phyloP scores from a whole-genome alignment of 306 rosid genomes.

The Hylodesmum podocarpum region DNA sequence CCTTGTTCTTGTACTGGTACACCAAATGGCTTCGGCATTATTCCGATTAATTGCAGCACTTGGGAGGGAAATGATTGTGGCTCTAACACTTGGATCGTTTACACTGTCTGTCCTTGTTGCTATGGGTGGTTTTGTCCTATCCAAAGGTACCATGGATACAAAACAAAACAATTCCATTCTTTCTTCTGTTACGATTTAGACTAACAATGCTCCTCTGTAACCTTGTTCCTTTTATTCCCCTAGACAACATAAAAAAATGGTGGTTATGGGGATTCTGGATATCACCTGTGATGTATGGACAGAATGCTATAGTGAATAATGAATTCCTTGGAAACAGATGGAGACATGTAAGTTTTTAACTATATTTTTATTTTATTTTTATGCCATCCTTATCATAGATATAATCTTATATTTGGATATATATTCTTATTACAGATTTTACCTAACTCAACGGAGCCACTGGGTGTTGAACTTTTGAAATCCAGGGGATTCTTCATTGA shows the following conservation, averaged over 20 bases:
- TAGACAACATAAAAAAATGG: conserved; percentile 45
- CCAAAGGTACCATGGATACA: conserved; percentile 52
- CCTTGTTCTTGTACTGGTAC: conserved; percentile 47
- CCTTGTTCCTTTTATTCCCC: conserved; percentile 8
- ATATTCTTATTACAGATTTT: conserved; percentile 37
- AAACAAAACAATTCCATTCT: background rate
- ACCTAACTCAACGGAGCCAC: conserved; percentile 38
- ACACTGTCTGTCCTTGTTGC: conserved; percentile 43
- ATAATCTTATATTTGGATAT: conserved; percentile 8
- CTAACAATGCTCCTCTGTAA: conserved; percentile 15
- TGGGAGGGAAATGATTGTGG: conserved; percentile 53
- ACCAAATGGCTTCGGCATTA: conserved; percentile 62
- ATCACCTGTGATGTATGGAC: conserved; percentile 55
- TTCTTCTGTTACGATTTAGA: background rate
- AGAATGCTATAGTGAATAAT: conserved; percentile 43
- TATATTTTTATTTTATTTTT: background rate
- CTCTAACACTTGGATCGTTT: conserved; percentile 52
- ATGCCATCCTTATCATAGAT: background rate
- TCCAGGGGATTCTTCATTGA: conserved; percentile 51
- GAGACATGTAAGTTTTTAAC: conserved; percentile 38
- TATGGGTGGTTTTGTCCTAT: conserved; percentile 56
- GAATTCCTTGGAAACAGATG: conserved; percentile 45
- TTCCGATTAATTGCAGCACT: conserved; percentile 55
- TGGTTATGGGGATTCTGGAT: conserved; percentile 56
- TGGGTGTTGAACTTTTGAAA: conserved; percentile 50